phyloP scores from a whole-genome alignment of 2,329 filamentous ascomycete genomes.

The Colletotrichum acutatum region DNA sequence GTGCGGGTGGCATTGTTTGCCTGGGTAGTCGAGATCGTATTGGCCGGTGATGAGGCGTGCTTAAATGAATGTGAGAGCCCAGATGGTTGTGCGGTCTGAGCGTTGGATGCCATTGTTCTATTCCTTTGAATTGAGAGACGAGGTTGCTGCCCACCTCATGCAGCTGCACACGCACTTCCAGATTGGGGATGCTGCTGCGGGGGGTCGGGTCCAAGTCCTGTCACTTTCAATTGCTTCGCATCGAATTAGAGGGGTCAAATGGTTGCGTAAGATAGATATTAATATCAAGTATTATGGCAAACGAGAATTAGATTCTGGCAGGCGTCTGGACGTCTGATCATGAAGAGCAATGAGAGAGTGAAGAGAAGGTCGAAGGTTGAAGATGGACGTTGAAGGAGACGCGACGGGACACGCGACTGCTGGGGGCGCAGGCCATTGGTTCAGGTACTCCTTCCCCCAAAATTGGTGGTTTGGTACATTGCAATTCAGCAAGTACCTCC shows the following conservation, averaged over 20 bases:
- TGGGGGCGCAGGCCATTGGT: not conserved
- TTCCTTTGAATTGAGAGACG: not conserved
- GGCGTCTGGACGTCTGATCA: not conserved
- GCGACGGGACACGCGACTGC: slow-evolving; percentile 24
- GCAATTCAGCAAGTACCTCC: not conserved
- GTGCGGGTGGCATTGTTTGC: slow-evolving; percentile 1
- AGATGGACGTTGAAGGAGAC: not conserved
- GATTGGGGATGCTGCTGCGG: not conserved
- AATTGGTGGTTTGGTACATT: slow-evolving; percentile 2
- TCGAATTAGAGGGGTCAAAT: not conserved
- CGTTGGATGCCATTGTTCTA: slow-evolving; percentile 8
- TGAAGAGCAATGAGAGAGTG: not conserved
- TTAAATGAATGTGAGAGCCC: not conserved
- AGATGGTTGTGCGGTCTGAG: not conserved
- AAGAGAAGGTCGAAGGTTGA: not conserved
- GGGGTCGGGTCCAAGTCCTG: not conserved
- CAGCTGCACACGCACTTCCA: not conserved
- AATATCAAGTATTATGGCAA: not conserved
- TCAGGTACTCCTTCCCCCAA: not conserved
- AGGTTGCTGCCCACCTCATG: not conserved
- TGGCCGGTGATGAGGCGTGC: not conserved
- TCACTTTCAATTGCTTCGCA: not conserved
- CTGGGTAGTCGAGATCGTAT: not conserved
- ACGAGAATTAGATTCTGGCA: not conserved
- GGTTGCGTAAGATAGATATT: not conserved